phyloP scores from a whole-genome alignment of 371 early-diverging fungal genomes.

The Mucor velutinosus region DNA sequence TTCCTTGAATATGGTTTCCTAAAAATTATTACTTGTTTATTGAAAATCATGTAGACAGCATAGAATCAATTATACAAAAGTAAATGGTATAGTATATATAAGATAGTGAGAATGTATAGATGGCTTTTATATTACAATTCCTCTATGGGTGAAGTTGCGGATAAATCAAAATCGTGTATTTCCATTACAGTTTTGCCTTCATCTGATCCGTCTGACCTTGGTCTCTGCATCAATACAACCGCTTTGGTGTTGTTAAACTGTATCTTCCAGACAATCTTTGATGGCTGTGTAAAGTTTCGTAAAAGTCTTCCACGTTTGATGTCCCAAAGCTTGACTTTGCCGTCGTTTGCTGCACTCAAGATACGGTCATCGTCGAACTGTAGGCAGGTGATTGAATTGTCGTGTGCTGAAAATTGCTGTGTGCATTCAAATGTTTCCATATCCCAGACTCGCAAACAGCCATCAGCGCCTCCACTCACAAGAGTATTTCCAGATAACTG shows the following conservation, averaged over 20 bases:
- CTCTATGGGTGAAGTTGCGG: neutral
- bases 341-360: slow-evolving; percentile 85
- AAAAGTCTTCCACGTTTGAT: slow-evolving; percentile 71
- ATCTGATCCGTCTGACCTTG: slow-evolving; percentile 24
- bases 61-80: neutral
- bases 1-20: no score
- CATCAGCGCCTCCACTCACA: slow-evolving; percentile 87
- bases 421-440: slow-evolving; percentile 67
- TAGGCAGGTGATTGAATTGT: slow-evolving; percentile 83
- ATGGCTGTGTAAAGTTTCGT: slow-evolving; percentile 64
- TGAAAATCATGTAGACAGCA: neutral
- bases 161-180: slow-evolving; percentile 50
- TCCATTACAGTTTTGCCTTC: slow-evolving; percentile 52
- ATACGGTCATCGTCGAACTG: slow-evolving; percentile 83
- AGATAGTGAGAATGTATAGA: neutral
- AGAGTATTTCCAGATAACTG: slow-evolving; percentile 71
- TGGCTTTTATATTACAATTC: neutral
- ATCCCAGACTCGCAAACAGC: slow-evolving; percentile 87
- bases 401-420: slow-evolving; percentile 75
- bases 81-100: neutral
- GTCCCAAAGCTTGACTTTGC: slow-evolving; percentile 87
- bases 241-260: slow-evolving; percentile 66
- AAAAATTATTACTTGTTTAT: neutral
- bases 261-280: slow-evolving; percentile 67
- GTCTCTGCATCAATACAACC: slow-evolving; percentile 61